Base-by-base conservation (phyloP, 768 basidiomycete species). In the Pleurotus eryngii region DNA sequence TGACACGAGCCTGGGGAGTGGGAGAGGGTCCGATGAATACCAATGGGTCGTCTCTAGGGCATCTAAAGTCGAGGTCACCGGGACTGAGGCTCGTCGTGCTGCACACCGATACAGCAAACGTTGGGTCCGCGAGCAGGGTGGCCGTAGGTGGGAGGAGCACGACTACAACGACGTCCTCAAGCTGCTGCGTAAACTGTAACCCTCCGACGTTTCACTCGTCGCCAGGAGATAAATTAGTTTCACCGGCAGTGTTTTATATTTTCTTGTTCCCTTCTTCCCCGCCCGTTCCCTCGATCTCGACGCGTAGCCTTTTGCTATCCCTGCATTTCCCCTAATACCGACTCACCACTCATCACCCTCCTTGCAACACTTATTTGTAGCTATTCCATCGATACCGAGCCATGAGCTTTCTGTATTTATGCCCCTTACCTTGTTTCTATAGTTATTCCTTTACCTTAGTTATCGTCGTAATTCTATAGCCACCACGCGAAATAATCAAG, bases 121-220 rank as follows among this genome's bases (percentile, higher is more conserved):
- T 45, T 80, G 79, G 78, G 42, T 73, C 6, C 66, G 68, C 26
- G 78, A 80, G 62, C 71, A 71, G 60, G 71, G 68, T 17, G 73
- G 74, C 7, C 61, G 58, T 47, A 67, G 76, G 8, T 71, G 67
- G 65, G 72, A 70, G 46, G 74, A 75, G 57, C 48, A 68, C 4
- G 66, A 76, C 59, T 76, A 72, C 49, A 46, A 66, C 2, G 61
- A 66, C 17, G 59, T 81, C 30, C 59, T 79, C 6, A 60, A 67
- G 46, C 67, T 66, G 14, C 63, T 80, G 14, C 64, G 78, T 35
- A 59, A 67, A 7, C 64, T 79, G 17, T 74, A 58, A 56, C 30
- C 30, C 30, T 35, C 9, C 49, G 57, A 57, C 63, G 55, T 20
- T 40, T 37, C 17, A 18, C 42, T 26, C 35, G n/a, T 40, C 35